These are phyloP conservation scores for Aspergillus mulundensis DNA, from an alignment of 495 filamentous ascomycete species.

Conservation along the genomic window DNA sequence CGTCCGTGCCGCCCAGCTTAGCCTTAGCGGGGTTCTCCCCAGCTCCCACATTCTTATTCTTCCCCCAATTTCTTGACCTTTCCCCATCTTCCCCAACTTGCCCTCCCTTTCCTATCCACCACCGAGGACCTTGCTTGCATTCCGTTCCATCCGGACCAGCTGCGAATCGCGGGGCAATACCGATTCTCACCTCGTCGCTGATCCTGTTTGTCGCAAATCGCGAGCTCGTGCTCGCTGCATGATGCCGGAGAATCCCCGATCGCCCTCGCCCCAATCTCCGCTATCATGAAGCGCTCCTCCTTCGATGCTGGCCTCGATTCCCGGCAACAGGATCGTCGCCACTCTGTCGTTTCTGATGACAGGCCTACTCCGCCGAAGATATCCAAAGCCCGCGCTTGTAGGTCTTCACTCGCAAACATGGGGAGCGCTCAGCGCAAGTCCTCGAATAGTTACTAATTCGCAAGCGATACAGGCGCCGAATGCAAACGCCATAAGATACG, in stretches of 20 bases:
- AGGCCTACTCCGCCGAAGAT: constrained; percentile 31
- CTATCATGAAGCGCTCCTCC: constrained; percentile 39
- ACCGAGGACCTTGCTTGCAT: not conserved
- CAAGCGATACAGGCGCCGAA: constrained; percentile 33
- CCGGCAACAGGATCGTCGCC: constrained; percentile 18
- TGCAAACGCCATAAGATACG: constrained; percentile 49
- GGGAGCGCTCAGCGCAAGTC: not conserved
- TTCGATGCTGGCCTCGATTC: constrained; percentile 38
- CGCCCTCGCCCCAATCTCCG: constrained; percentile 11
- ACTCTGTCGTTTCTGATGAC: constrained; percentile 22
- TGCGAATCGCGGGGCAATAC: not conserved
- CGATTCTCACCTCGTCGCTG: constrained; percentile 5
- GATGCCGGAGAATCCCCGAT: constrained; percentile 43
- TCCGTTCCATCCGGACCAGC: not conserved
- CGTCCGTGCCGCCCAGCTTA: constrained; percentile 1
- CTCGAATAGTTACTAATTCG: constrained; percentile 6
- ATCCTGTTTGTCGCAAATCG: constrained; percentile 9
- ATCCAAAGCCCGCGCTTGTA: constrained; percentile 47
- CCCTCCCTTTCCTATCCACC: constrained; percentile 1
- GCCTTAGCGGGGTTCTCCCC: constrained; percentile 9
- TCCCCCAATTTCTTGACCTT: not conserved
- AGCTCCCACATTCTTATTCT: not conserved
- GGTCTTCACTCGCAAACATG: constrained; percentile 14
- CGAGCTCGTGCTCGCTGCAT: constrained; percentile 20
- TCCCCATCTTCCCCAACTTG: not conserved